phyloP scores from a whole-genome alignment of 495 filamentous ascomycete species.

The Tuber calosporum region DNA sequence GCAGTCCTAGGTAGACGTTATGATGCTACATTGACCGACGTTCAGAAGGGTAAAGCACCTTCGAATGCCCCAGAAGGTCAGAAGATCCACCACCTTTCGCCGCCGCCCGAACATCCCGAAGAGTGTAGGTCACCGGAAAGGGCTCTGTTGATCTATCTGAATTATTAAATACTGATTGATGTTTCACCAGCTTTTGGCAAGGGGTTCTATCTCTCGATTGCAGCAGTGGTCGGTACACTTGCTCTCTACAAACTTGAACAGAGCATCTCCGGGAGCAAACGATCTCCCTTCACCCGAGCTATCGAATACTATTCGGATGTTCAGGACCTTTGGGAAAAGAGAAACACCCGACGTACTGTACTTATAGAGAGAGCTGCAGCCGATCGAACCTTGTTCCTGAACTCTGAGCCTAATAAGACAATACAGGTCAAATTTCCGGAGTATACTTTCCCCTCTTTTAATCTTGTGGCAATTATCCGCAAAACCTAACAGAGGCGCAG shows the following conservation, averaged over 20 bases:
- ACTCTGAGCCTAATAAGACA: conserved; percentile 46
- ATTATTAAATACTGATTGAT: conserved; percentile 1
- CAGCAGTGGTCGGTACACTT: conserved; percentile 52
- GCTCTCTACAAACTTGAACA: conserved; percentile 53
- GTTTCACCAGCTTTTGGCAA: conserved; percentile 32
- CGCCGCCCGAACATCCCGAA: conserved; percentile 12
- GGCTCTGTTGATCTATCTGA: neutral
- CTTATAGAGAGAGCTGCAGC: conserved; percentile 63
- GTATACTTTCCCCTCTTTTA: conserved; percentile 48
- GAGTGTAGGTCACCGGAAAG: conserved; percentile 11
- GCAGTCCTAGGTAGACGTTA: conserved; percentile 17
- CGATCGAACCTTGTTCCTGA: conserved; percentile 60
- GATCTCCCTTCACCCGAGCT: conserved; percentile 52
- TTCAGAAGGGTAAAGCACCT: conserved; percentile 10
- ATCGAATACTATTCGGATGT: conserved; percentile 52
- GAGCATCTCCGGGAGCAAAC: conserved; percentile 47
- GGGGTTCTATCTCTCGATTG: conserved; percentile 59
- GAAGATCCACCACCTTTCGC: neutral
- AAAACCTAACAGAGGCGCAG: conserved; percentile 15
- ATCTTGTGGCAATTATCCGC: neutral
- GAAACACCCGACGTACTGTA: conserved; percentile 57
- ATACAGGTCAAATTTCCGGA: conserved; percentile 59
- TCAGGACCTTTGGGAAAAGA: conserved; percentile 51
- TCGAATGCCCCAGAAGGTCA: conserved; percentile 6
- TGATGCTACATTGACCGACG: conserved; percentile 19